Evolutionary conservation across 2,329 filamentous ascomycete genomes (phyloP).

Genomic region (Chrysoporthe cubensis): DNA sequence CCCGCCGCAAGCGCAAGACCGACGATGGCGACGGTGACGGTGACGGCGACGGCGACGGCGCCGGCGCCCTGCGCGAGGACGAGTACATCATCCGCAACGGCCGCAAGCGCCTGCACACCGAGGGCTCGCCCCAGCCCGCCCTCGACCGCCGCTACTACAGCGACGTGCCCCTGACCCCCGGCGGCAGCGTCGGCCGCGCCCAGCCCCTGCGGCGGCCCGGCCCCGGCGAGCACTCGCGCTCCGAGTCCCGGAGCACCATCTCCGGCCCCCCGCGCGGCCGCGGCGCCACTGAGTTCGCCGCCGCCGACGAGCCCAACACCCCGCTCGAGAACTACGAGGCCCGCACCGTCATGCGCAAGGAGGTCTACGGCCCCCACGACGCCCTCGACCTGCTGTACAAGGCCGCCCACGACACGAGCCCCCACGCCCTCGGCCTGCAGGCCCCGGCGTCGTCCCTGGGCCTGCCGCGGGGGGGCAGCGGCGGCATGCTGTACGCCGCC

Average conservation of each 20-base stretch:
- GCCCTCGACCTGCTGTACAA: constrained; percentile 90
- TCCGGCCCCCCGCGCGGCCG: constrained; percentile 34
- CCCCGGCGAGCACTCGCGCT: constrained; percentile 39
- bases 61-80: constrained; percentile 44
- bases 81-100: constrained; percentile 75
- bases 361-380: constrained; percentile 90
- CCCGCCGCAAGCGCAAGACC: constrained; percentile 86
- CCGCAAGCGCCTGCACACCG: constrained; percentile 65
- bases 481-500: constrained; percentile 26
- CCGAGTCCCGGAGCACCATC: constrained; percentile 41
- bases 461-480: constrained; percentile 6
- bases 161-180: constrained; percentile 65
- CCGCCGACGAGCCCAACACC: constrained; percentile 60
- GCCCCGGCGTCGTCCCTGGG: constrained; percentile 5
- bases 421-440: constrained; percentile 14
- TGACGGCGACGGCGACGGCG: constrained; percentile 49
- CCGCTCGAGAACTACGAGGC: constrained; percentile 69
- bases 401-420: constrained; percentile 54
- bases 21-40: constrained; percentile 59
- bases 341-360: constrained; percentile 66
- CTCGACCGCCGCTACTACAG: constrained; percentile 52
- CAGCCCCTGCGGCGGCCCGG: constrained; percentile 68
- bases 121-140: constrained; percentile 45
- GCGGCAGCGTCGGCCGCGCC: constrained; percentile 66
- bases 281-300: constrained; percentile 39